Evolutionary conservation across 2,329 filamentous ascomycete species (phyloP).

Genomic region (Helminthosporium solani): DNA sequence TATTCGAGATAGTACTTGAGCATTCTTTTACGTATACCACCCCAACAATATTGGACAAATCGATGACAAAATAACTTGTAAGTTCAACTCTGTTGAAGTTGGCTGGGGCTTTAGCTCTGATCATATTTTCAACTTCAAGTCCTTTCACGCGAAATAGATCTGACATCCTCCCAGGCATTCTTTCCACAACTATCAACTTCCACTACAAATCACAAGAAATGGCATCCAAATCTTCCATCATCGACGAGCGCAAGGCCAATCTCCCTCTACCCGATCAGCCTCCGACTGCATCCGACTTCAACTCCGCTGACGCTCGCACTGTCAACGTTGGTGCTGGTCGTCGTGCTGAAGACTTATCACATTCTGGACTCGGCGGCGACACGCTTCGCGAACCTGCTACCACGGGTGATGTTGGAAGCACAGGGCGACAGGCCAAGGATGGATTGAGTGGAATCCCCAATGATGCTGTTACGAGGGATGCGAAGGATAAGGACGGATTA

Average conservation of each 20-base stretch:
- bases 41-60: too few species aligned
- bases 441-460: conserved; percentile 57
- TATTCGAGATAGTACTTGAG: too few species aligned
- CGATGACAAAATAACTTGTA: not conserved
- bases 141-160: not conserved
- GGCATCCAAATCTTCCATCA: conserved; percentile 51
- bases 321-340: conserved; percentile 70
- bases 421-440: conserved; percentile 65
- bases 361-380: conserved; percentile 53
- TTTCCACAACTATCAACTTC: not conserved
- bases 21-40: too few species aligned
- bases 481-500: conserved; percentile 44
- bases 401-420: conserved; percentile 51
- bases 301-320: conserved; percentile 67
- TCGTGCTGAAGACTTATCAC: conserved; percentile 35
- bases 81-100: not conserved
- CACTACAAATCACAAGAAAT: conserved; percentile 20
- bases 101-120: not conserved
- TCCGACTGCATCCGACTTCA: conserved; percentile 73
- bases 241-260: conserved; percentile 68
- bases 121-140: not conserved
- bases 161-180: not conserved
- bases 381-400: conserved; percentile 50
- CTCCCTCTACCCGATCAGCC: conserved; percentile 79
- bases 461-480: conserved; percentile 58